Percentiles rank a stretch among this genome's conserved stretches.
Evolutionary conservation across 192 early-diverging fungal genomes (phyloP).

Genomic region (Kickxella alabastrina): DNA sequence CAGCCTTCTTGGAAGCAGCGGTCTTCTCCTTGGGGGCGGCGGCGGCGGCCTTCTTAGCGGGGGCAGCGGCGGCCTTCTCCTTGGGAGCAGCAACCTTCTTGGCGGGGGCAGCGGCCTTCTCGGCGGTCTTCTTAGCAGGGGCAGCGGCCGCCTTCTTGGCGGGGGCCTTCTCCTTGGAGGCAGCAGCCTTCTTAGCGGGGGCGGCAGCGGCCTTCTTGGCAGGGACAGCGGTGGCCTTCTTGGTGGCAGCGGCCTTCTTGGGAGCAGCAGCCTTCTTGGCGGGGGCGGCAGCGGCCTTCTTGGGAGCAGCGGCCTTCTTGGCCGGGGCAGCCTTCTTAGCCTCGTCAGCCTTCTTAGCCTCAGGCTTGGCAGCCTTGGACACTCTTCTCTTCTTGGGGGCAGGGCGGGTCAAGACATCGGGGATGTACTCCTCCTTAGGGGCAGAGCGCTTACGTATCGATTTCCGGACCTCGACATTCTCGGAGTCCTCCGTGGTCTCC

Average conservation of each 20-base stretch:
- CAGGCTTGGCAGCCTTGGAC: constrained; percentile 12
- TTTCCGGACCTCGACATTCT: constrained; percentile 36
- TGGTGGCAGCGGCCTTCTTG: background rate
- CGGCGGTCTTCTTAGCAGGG: constrained; percentile 16
- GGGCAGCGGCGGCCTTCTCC: constrained; percentile 14
- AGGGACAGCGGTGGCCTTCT: background rate
- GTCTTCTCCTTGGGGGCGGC: constrained; percentile 13
- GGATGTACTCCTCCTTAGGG: constrained; percentile 41
- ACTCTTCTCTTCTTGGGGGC: constrained; percentile 39
- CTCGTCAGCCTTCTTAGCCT: constrained; percentile 13
- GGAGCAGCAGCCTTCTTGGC: constrained; percentile 15
- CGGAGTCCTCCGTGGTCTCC: constrained; percentile 5
- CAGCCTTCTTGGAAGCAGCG: constrained; percentile 17
- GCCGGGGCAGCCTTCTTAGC: constrained; percentile 9
- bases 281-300: constrained; percentile 12
- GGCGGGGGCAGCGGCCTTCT: constrained; percentile 10
- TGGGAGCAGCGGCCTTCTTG: constrained; percentile 15
- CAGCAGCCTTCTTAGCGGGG: constrained; percentile 19
- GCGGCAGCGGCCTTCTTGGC: constrained; percentile 2
- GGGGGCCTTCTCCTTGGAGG: constrained; percentile 10
- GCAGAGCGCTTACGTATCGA: constrained; percentile 32
- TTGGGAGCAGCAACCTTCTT: constrained; percentile 19
- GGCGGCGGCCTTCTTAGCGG: constrained; percentile 23
- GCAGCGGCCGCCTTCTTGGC: constrained; percentile 17
- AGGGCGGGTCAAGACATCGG: constrained; percentile 21